A percentile compares a stretch with the other conserved stretches of the same genome.
phyloP scores from a whole-genome alignment of 1,284 basidiomycete genomes.

The Rhodotorula mucilaginosa region DNA sequence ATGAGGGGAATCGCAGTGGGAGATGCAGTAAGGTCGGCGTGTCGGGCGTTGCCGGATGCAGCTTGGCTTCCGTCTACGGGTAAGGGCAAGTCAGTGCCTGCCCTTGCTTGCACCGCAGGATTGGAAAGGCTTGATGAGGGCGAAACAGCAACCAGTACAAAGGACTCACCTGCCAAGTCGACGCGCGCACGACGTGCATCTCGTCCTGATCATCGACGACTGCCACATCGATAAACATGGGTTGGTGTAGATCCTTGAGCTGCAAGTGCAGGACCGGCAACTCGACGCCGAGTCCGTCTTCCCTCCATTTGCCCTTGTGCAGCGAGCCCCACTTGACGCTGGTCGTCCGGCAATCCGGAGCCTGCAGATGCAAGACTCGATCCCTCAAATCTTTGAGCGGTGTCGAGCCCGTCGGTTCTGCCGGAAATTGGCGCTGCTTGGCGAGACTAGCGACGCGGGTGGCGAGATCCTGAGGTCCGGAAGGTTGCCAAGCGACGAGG shows the following conservation, averaged over 20 bases:
- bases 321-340: conserved; percentile 16
- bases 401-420: neutral
- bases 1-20: conserved; percentile 28
- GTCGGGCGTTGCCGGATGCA: neutral
- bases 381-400: neutral
- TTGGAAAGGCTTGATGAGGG: neutral
- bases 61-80: neutral
- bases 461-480: neutral
- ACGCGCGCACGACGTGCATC: conserved; percentile 8
- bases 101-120: too few species aligned
- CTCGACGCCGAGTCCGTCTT: conserved; percentile 23
- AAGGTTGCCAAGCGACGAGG: conserved; percentile 12
- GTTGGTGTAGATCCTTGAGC: conserved; percentile 31
- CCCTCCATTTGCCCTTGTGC: neutral
- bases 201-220: conserved; percentile 15
- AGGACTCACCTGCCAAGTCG: conserved; percentile 33
- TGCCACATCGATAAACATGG: conserved; percentile 28
- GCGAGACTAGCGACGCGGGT: neutral
- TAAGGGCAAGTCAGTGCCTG: too few species aligned
- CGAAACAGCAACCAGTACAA: too few species aligned
- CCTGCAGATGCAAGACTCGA: conserved; percentile 31
- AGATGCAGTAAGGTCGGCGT: conserved; percentile 23
- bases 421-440: neutral
- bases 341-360: conserved; percentile 29
- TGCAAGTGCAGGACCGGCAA: conserved; percentile 19